A percentile compares a stretch with the other conserved stretches of the same genome.
phyloP scores from a whole-genome alignment of 768 basidiomycete species.

The Phlegmacium glaucopus region DNA sequence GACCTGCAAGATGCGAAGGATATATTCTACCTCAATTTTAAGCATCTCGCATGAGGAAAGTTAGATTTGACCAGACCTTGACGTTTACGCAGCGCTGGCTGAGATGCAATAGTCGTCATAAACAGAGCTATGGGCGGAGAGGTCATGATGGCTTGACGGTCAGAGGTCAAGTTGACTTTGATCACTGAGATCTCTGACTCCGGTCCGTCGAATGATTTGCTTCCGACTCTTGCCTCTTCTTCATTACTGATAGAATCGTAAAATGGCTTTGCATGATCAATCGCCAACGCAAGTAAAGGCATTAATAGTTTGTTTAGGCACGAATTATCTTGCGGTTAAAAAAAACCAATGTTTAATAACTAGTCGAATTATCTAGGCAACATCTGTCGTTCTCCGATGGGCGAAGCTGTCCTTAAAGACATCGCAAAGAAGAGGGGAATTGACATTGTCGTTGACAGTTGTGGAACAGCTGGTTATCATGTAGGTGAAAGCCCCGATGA shows the following conservation, averaged over 20 bases:
- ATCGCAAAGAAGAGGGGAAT: constrained; percentile 64
- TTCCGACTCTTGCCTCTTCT: constrained; percentile 9
- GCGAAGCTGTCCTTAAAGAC: constrained; percentile 79
- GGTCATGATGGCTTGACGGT: constrained; percentile 42
- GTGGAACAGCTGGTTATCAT: constrained; percentile 85
- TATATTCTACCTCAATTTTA: constrained; percentile 55
- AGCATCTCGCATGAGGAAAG: neutral
- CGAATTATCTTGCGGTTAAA: neutral
- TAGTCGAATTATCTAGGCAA: constrained; percentile 47
- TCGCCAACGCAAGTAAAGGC: constrained; percentile 41
- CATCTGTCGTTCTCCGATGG: constrained; percentile 91
- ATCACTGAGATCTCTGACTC: neutral
- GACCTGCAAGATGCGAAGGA: constrained; percentile 77
- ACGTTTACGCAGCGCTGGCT: constrained; percentile 70
- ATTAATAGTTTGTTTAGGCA: constrained; percentile 71
- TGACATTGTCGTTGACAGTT: constrained; percentile 73
- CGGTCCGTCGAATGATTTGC: constrained; percentile 8
- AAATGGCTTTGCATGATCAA: constrained; percentile 11
- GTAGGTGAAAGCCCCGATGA: constrained; percentile 81
- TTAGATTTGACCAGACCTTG: constrained; percentile 61
- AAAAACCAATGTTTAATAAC: neutral
- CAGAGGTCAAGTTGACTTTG: neutral
- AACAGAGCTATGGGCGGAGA: constrained; percentile 84
- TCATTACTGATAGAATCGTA: neutral
- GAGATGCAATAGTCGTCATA: constrained; percentile 85